These are phyloP conservation scores for Cochlearia excelsa DNA, from an alignment of 345 rosid species.

Conservation along the genomic window DNA sequence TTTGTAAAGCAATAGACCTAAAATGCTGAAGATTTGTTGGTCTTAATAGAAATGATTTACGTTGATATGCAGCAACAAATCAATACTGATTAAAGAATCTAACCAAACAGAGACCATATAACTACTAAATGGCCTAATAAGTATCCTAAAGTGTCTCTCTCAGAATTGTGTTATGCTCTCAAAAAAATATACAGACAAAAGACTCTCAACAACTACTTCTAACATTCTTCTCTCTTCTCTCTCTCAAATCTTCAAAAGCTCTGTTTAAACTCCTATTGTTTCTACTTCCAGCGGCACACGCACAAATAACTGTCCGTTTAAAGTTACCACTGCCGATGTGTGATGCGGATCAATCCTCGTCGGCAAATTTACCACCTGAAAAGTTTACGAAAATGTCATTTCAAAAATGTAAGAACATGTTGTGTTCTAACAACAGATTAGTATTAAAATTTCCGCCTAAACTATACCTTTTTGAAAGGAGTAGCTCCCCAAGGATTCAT, in stretches of 20 bases:
- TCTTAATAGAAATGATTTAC: no score
- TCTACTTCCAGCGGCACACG: slow-evolving; percentile 65
- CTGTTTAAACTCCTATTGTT: slow-evolving; percentile 26
- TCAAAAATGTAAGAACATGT: slow-evolving; percentile 4
- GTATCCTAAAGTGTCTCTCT: slow-evolving; percentile 20
- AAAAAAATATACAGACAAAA: slow-evolving; percentile 30
- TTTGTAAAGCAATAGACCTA: no score
- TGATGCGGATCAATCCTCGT: slow-evolving; percentile 79
- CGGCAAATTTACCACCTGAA: slow-evolving; percentile 76
- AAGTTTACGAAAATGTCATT: background rate
- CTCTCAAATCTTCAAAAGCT: background rate
- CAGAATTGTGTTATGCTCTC: slow-evolving; percentile 23
- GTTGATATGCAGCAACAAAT: no score
- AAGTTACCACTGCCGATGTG: slow-evolving; percentile 83
- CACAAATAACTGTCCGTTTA: slow-evolving; percentile 76
- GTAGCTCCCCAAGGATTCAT: slow-evolving; percentile 94
- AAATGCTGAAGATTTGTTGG: no score
- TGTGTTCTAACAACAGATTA: background rate
- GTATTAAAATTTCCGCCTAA: no score
- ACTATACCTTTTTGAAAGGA: slow-evolving; percentile 78
- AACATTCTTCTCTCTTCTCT: slow-evolving; percentile 18
- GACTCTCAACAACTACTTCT: slow-evolving; percentile 30
- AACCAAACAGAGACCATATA: no score
- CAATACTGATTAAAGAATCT: no score
- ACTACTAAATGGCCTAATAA: slow-evolving; percentile 10